Percentiles rank a stretch among this genome's conserved stretches.
Conservation (phyloP, 441 rosid genomes). For the Flueggea neowawraea region DNA sequence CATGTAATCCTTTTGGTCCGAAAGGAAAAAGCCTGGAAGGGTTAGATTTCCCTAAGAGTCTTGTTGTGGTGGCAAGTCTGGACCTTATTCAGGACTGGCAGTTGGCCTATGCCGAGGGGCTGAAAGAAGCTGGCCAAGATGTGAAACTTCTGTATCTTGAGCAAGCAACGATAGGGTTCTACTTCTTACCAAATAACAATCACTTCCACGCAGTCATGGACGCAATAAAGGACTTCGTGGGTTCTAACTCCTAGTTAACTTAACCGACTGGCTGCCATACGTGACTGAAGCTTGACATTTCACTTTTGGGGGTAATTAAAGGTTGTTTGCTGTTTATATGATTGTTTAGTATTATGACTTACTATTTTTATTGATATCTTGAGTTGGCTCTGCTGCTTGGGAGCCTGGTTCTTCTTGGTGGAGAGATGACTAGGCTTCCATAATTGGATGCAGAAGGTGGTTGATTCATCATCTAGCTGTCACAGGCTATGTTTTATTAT, state of each 20-base stretch:
- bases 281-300: constrained; percentile 26
- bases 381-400: constrained; percentile 12
- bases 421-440: constrained; percentile 13
- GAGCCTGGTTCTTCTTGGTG: constrained; percentile 12
- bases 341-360: constrained; percentile 24
- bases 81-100: constrained; percentile 98
- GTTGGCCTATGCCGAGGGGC: constrained; percentile 72
- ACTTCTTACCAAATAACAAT: constrained; percentile 86
- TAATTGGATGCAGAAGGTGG: constrained; percentile 14
- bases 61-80: constrained; percentile 84
- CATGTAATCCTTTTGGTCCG: constrained; percentile 91
- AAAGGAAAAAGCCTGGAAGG: constrained; percentile 51
- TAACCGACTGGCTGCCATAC: constrained; percentile 22
- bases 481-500: constrained; percentile 17
- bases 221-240: constrained; percentile 72
- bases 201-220: constrained; percentile 83
- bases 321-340: constrained; percentile 23
- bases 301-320: constrained; percentile 9
- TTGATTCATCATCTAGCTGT: constrained; percentile 31
- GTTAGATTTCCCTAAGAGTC: constrained; percentile 71
- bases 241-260: constrained; percentile 37
- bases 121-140: constrained; percentile 45
- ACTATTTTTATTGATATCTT: constrained; percentile 18
- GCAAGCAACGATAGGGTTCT: constrained; percentile 92
- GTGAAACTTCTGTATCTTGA: constrained; percentile 73